Base-by-base conservation (phyloP, 2,329 filamentous ascomycete genomes). In the Fusarium floridanum region DNA sequence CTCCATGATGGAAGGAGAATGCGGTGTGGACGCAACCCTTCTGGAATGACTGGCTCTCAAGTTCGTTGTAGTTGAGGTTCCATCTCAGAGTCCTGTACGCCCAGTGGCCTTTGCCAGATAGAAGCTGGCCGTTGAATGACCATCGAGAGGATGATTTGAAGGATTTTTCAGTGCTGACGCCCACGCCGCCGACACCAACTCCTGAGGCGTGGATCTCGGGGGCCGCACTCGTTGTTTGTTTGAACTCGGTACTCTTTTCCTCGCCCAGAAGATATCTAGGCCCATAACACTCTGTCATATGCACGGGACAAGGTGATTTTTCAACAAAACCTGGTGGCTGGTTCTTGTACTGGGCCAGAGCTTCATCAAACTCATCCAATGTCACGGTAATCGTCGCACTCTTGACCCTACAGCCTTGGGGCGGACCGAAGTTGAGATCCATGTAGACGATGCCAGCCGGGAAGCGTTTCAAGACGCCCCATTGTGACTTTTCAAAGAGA, bases 271-370 rank as follows among this genome's bases (percentile, higher is more conserved):
- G 57, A 4, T 34, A n/a, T n/a, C 17, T 61, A 0, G 57, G 57
- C 1, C 57, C 57, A 12, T 45, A 61, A 3, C 4, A 61, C 12
- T 61, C 37, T 7, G 5, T 45, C 27, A 61, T 45, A 2, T 61
- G 57, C 11, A 61, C 57, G 11, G 57, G 57, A 17, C 57, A 60
- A 20, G n/a, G n/a, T n/a, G n/a, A n/a, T n/a, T n/a, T n/a, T n/a
- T n/a, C n/a, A n/a, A n/a, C n/a, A n/a, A n/a, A n/a, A n/a, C n/a
- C n/a, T n/a, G n/a, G n/a, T n/a, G n/a, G n/a, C n/a, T n/a, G n/a
- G n/a, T n/a, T n/a, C n/a, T n/a, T n/a, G n/a, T n/a, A n/a, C n/a
- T n/a, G n/a, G n/a, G n/a, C n/a, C n/a, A n/a, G n/a, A n/a, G n/a
- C n/a, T n/a, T n/a, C n/a, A n/a, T n/a, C n/a, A n/a, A n/a, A n/a